Evolutionary conservation across 2,329 filamentous ascomycete genomes (phyloP), one percentile per base, ranked within the genome.

Genomic region (Rhynchosporium graminicola): DNA sequence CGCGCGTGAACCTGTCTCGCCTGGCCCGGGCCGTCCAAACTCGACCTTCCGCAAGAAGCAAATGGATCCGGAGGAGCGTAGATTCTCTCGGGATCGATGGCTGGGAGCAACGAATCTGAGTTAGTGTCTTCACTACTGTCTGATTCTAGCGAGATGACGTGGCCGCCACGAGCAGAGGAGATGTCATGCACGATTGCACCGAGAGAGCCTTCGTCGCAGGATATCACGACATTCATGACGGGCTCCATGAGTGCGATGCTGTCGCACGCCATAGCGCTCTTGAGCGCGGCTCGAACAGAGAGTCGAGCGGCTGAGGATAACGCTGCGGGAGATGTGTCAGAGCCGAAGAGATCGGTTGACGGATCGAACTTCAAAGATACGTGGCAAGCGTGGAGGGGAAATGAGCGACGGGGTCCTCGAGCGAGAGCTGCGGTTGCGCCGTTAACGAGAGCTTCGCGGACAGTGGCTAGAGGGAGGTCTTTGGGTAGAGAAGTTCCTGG

Each of bases 21-120:
- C 38, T 81, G 76, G 3, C 73, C 72, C 40, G 72, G 68, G 3
- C 83, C 62, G 82, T 79, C 78, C 79, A 80, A 51, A 80, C 77
- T 60, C 78, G 76, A 40, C 76, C 77, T 43, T 76, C 80, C 69
- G 8, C 79, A 48, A 77, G 80, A 70, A 78, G 79, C 74, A 79
- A 94, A 98, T 0, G 92, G 92, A 74, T 98, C 94, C 0, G 88
- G 88, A 0, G 94, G 95, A 0, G 91, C 87, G 74, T 98, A 99
- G 13, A 99, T 90, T 60, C 84, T 87, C 12, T 80, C 80, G 0
- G 89, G 78, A 69, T 97, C 88, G 58, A 97, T 89, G 4, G 71
- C 75, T 42, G 63, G 60, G 6, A 69, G 28, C 33, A 20, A 20
- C 20, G 20, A 20, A 20, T 67, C 65, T 7, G 58, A 48, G 9